Evolutionary conservation across 2,329 filamentous ascomycete genomes (phyloP).

Genomic region (Ceratocystis albifundus): DNA sequence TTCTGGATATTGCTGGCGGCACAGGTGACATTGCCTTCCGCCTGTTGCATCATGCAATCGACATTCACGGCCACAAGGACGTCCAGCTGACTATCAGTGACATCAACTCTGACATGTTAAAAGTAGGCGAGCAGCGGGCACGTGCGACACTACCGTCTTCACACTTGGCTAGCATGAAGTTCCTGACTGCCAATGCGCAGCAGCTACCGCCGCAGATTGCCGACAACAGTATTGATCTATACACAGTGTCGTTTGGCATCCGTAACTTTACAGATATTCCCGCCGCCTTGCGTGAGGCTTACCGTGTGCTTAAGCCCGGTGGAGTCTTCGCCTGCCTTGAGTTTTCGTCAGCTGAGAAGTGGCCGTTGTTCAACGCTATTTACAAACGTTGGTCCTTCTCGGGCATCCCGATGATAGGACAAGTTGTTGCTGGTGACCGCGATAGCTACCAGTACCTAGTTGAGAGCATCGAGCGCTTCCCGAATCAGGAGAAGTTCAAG

Average conservation of each 20-base stretch:
- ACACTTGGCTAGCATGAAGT: slow-evolving; percentile 49
- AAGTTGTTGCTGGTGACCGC: slow-evolving; percentile 83
- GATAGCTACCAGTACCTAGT: slow-evolving; percentile 98
- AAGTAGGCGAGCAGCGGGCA: slow-evolving; percentile 72
- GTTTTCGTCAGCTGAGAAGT: slow-evolving; percentile 73
- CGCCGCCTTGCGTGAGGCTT: slow-evolving; percentile 68
- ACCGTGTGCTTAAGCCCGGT: slow-evolving; percentile 81
- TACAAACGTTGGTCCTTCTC: slow-evolving; percentile 96
- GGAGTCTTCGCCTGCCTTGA: slow-evolving; percentile 95
- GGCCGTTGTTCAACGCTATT: slow-evolving; percentile 64
- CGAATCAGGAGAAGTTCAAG: slow-evolving; percentile 71
- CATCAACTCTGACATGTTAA: slow-evolving; percentile 92
- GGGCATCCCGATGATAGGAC: slow-evolving; percentile 88
- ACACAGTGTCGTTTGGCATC: slow-evolving; percentile 96
- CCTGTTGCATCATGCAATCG: slow-evolving; percentile 76
- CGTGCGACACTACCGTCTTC: slow-evolving; percentile 41
- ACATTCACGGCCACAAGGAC: slow-evolving; percentile 60
- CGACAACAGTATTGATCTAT: slow-evolving; percentile 70
- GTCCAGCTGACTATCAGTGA: slow-evolving; percentile 85
- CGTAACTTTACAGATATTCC: slow-evolving; percentile 93
- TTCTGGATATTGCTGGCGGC: slow-evolving; percentile 93
- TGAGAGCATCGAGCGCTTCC: slow-evolving; percentile 92
- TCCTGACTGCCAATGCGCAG: slow-evolving; percentile 87
- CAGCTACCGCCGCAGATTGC: slow-evolving; percentile 52
- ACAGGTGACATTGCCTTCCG: slow-evolving; percentile 97